Percentiles rank a stretch among this genome's conserved stretches.
Evolutionary conservation across 805 yeast genomes (phyloP).

Genomic region (Wickerhamiella dianesei): DNA sequence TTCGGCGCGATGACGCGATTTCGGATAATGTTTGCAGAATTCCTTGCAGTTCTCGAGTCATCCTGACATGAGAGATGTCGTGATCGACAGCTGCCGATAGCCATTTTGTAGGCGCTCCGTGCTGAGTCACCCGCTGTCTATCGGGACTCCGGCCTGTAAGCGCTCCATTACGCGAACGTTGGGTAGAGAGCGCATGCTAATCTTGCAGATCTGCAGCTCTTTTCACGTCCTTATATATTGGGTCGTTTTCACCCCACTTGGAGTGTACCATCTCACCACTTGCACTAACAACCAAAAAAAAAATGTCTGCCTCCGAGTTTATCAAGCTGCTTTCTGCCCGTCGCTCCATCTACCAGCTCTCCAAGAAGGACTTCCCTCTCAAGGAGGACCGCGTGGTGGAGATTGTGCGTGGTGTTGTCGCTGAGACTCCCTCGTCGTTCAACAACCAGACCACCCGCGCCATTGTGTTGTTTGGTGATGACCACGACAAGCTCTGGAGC

Average conservation of each 20-base stretch:
- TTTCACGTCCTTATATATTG: not conserved
- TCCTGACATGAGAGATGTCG: too few relatives aligned
- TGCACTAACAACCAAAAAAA: not conserved
- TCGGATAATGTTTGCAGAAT: too few relatives aligned
- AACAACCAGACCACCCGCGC: constrained; percentile 41
- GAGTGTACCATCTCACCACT: not conserved
- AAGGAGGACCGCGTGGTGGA: constrained; percentile 29
- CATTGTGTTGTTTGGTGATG: constrained; percentile 32
- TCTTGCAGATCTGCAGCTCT: too few relatives aligned
- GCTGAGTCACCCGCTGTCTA: not conserved
- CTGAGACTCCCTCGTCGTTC: constrained; percentile 39
- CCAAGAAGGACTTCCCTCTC: constrained; percentile 33
- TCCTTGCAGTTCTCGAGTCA: too few relatives aligned
- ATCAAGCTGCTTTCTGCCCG: constrained; percentile 25
- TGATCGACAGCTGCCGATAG: not conserved
- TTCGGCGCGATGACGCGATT: too few relatives aligned
- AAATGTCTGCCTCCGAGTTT: constrained; percentile 9
- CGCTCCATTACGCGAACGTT: too few relatives aligned
- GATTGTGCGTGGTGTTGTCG: constrained; percentile 33
- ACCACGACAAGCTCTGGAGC: constrained; percentile 35
- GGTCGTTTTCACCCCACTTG: too few relatives aligned
- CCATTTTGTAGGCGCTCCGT: not conserved
- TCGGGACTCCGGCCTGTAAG: too few relatives aligned
- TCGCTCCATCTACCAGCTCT: constrained; percentile 36
- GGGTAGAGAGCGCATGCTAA: too few relatives aligned